phyloP scores from a whole-genome alignment of 75 land plant genomes.

The Selaginella tamariscina region DNA sequence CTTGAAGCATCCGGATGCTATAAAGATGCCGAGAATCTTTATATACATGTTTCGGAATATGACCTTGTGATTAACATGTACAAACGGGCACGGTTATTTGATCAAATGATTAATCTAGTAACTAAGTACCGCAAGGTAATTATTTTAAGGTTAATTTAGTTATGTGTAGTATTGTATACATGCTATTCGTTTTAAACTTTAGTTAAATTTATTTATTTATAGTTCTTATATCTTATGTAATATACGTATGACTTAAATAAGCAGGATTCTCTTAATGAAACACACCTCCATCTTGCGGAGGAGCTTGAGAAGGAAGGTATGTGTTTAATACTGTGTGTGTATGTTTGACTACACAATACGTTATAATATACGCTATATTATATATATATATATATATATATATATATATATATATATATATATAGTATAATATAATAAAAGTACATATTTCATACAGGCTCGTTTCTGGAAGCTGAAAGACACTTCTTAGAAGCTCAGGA shows the following conservation, averaged over 20 bases:
- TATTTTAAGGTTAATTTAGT: background rate
- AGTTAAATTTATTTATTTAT: background rate
- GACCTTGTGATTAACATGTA: slow-evolving; percentile 33
- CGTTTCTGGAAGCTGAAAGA: slow-evolving; percentile 28
- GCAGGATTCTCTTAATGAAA: slow-evolving; percentile 28
- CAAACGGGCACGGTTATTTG: slow-evolving; percentile 24
- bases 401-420: no score
- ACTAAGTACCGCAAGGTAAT: slow-evolving; percentile 22
- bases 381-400: no score
- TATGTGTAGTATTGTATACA: background rate
- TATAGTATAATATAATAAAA: no score
- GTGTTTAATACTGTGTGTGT: background rate
- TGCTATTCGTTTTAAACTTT: background rate
- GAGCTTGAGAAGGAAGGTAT: slow-evolving; percentile 29
- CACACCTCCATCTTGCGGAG: slow-evolving; percentile 27
- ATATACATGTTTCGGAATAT: slow-evolving; percentile 18
- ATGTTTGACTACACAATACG: background rate
- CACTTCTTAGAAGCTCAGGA: slow-evolving; percentile 30
- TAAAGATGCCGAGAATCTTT: slow-evolving; percentile 33
- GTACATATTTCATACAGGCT: slow-evolving; percentile 15
- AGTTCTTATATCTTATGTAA: no score
- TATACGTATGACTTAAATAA: no score
- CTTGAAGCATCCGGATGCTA: slow-evolving; percentile 19
- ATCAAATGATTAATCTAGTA: slow-evolving; percentile 27
- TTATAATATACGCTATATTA: no score